Conservation (phyloP, 148 eudicot genomes). For the Linanthus parryae region DNA sequence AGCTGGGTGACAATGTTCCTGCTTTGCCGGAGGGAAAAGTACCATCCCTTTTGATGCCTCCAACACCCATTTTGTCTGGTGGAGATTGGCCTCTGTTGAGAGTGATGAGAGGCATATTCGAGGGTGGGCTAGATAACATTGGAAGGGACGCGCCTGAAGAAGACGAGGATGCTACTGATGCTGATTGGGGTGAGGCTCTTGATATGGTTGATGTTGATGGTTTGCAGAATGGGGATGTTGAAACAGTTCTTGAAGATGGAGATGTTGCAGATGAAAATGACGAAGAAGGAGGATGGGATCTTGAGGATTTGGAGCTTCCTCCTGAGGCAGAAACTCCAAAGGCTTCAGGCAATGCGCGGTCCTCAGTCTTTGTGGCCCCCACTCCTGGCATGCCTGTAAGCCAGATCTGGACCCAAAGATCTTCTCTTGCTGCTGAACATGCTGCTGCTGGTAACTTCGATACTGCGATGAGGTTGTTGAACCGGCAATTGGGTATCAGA, state of each 20-base stretch:
- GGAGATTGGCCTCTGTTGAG: conserved; percentile 79
- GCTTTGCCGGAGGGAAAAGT: conserved; percentile 40
- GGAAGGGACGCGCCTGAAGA: conserved; percentile 41
- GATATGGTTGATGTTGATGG: conserved; percentile 46
- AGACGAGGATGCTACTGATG: conserved; percentile 50
- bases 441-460: conserved; percentile 96
- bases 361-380: conserved; percentile 55
- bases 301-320: conserved; percentile 91
- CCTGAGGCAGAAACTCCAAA: conserved; percentile 82
- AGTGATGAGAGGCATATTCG: conserved; percentile 65
- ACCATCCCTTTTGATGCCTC: conserved; percentile 56
- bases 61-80: conserved; percentile 47
- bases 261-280: conserved; percentile 47
- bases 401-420: conserved; percentile 88
- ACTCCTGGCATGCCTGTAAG: conserved; percentile 84
- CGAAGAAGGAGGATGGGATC: conserved; percentile 88
- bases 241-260: conserved; percentile 27
- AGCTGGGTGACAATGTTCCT: conserved; percentile 61
- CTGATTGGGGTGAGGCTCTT: conserved; percentile 61
- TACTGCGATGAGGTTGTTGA: conserved; percentile 79
- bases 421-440: conserved; percentile 92
- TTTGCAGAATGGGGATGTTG: conserved; percentile 30
- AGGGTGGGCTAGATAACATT: conserved; percentile 50
- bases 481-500: conserved; percentile 76
- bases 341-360: conserved; percentile 38